Conservation (phyloP, 768 basidiomycete species). For the Cyclocybe cylindracea region DNA sequence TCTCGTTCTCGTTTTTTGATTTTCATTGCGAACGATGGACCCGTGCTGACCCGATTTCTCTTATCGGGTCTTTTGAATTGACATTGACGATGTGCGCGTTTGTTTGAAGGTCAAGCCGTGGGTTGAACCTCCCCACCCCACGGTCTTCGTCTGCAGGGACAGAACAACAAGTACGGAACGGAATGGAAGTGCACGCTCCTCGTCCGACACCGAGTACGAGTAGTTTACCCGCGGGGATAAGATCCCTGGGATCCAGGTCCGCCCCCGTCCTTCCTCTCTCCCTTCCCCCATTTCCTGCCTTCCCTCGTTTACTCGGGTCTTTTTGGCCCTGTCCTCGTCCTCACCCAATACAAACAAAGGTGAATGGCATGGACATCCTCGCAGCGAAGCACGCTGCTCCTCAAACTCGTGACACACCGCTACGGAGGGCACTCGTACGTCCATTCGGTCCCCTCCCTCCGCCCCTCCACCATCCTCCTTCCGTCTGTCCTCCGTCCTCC, state of each 20-base stretch:
- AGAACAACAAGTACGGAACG: constrained; percentile 99
- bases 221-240: constrained; percentile 96
- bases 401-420: constrained; percentile 98
- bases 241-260: constrained; percentile 91
- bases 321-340: too few species aligned
- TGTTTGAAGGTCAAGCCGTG: constrained; percentile 81
- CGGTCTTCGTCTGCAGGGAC: constrained; percentile 96
- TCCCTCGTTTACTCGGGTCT: too few species aligned
- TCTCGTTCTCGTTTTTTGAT: too few species aligned
- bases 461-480: too few species aligned
- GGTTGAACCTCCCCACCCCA: constrained; percentile 90
- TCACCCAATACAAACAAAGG: constrained; percentile 42
- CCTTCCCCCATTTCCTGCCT: too few species aligned
- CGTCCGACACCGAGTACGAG: constrained; percentile 93
- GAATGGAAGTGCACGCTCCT: constrained; percentile 95
- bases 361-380: constrained; percentile 99
- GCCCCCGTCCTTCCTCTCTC: neutral
- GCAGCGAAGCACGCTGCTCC: constrained; percentile 89
- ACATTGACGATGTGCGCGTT: neutral
- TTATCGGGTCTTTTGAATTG: too few species aligned
- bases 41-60: too few species aligned
- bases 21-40: too few species aligned
- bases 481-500: too few species aligned
- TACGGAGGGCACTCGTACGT: constrained; percentile 97
- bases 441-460: too few species aligned